phyloP scores from a whole-genome alignment of 2,329 filamentous ascomycete species.

The Nigrograna mackinnonii region DNA sequence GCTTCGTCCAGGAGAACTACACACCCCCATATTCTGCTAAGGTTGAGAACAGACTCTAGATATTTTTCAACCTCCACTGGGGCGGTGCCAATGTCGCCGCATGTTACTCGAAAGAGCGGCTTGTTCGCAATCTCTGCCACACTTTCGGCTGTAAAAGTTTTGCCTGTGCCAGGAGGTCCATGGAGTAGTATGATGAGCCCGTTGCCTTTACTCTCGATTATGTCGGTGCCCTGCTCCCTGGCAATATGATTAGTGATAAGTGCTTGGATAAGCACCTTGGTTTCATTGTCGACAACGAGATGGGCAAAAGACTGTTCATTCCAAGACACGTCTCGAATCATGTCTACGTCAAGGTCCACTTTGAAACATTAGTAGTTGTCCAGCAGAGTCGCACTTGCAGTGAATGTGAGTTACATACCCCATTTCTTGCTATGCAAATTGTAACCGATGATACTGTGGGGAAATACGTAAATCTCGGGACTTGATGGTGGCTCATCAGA shows the following conservation, averaged over 20 bases:
- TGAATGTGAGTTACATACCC: constrained; percentile 6
- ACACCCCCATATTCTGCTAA: constrained; percentile 49
- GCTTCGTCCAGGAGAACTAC: constrained; percentile 61
- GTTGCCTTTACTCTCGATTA: constrained; percentile 45
- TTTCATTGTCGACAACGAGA: constrained; percentile 1
- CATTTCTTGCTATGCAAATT: constrained; percentile 11
- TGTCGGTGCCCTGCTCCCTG: constrained; percentile 17
- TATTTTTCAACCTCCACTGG: constrained; percentile 7
- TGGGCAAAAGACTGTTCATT: constrained; percentile 7
- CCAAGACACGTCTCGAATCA: no score
- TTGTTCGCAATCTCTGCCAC: constrained; percentile 51
- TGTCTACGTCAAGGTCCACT: no score
- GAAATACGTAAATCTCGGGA: no score
- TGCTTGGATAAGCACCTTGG: constrained; percentile 9
- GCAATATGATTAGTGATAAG: constrained; percentile 5
- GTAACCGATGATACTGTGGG: constrained; percentile 1
- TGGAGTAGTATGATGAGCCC: constrained; percentile 55
- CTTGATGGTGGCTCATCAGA: no score
- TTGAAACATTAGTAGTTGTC: no score
- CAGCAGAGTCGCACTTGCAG: no score
- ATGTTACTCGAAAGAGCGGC: constrained; percentile 46
- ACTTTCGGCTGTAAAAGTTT: constrained; percentile 25
- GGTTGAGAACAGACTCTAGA: constrained; percentile 5
- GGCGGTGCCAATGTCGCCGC: constrained; percentile 9
- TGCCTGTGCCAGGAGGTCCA: constrained; percentile 53